Evolutionary conservation across 2,329 filamentous ascomycete genomes (phyloP).

Genomic region (Fusarium devonianum): DNA sequence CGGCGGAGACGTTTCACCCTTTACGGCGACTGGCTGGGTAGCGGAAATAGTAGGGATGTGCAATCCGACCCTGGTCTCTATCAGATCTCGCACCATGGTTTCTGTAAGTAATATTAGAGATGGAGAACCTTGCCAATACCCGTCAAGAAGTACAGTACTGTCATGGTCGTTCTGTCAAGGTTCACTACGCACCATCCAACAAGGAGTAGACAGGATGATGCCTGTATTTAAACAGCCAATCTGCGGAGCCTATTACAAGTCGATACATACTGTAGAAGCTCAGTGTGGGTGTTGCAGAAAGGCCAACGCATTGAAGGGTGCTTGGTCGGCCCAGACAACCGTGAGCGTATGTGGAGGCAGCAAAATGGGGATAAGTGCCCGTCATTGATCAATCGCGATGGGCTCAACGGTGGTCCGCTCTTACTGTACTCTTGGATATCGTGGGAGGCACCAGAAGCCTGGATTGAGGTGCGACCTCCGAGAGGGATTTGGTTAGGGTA

Average conservation of each 20-base stretch:
- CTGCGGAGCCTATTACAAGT: slow-evolving; percentile 25
- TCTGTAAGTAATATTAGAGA: slow-evolving; percentile 5
- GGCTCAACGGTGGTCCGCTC: no score
- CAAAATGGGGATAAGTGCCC: slow-evolving; percentile 14
- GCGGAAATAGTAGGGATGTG: slow-evolving; percentile 32
- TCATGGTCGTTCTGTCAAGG: slow-evolving; percentile 6
- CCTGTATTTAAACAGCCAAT: slow-evolving; percentile 26
- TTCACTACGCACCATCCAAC: not conserved
- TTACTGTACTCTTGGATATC: no score
- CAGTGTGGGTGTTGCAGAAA: not conserved
- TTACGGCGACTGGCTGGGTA: slow-evolving; percentile 14
- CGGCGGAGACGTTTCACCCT: slow-evolving; percentile 35
- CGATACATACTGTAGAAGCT: slow-evolving; percentile 3
- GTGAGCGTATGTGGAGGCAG: slow-evolving; percentile 2
- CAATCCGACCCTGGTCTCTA: slow-evolving; percentile 20
- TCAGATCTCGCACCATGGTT: slow-evolving; percentile 31
- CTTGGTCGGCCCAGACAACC: not conserved
- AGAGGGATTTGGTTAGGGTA: slow-evolving; percentile 1
- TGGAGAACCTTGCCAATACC: slow-evolving; percentile 11
- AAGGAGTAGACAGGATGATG: slow-evolving; percentile 9
- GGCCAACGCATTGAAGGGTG: no score
- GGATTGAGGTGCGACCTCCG: no score
- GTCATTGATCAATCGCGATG: no score
- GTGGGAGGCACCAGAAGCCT: no score
- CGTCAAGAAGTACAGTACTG: slow-evolving; percentile 4